Evolutionary conservation across 495 filamentous ascomycete genomes (phyloP).

Genomic region (Penicillium waksmanii): DNA sequence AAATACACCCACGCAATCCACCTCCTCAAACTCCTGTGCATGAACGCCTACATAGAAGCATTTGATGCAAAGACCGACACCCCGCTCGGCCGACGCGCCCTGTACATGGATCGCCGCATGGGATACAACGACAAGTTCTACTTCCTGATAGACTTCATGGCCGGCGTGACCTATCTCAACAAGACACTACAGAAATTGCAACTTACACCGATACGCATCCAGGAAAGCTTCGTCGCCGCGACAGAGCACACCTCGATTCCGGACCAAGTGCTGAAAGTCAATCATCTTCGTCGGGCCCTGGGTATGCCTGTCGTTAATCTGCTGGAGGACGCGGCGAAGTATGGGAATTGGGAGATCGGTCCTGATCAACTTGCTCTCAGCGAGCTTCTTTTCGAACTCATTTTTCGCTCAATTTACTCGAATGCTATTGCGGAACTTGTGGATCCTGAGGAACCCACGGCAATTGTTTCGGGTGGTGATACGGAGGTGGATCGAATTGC

Average conservation of each 20-base stretch:
- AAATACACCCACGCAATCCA: slow-evolving; percentile 1
- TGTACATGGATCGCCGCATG: background rate
- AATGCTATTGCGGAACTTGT: background rate
- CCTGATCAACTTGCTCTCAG: background rate
- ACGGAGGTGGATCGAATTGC: background rate
- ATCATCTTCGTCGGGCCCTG: background rate
- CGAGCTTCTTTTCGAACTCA: background rate
- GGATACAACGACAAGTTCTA: background rate
- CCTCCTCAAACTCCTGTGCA: slow-evolving; percentile 1
- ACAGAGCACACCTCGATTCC: background rate
- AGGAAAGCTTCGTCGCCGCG: background rate
- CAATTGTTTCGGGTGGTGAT: background rate
- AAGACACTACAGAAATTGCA: background rate
- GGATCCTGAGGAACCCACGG: background rate
- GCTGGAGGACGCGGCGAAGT: background rate
- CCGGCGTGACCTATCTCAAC: background rate
- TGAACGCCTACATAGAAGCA: background rate
- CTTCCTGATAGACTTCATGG: background rate
- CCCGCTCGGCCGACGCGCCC: background rate
- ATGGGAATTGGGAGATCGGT: slow-evolving; percentile 3
- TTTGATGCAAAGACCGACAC: background rate
- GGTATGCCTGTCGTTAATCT: background rate
- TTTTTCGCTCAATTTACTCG: background rate
- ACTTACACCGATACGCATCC: background rate
- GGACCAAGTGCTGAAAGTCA: background rate